A percentile compares a stretch with the other conserved stretches of the same genome.
These are phyloP conservation scores for Termitomyces bulborhizus DNA, from an alignment of 768 basidiomycete species.

Conservation along the genomic window DNA sequence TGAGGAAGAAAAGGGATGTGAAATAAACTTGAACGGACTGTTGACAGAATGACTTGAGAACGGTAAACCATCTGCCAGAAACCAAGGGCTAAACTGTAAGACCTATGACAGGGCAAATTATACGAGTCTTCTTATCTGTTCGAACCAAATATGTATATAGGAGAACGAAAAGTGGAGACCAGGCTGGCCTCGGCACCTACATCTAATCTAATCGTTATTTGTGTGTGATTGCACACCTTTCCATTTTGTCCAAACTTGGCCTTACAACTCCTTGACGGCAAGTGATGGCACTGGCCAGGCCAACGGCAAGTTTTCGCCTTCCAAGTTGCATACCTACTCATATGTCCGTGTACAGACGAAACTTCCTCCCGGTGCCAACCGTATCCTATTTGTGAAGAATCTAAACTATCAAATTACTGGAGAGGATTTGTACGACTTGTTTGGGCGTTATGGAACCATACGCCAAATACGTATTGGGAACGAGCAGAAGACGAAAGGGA, in stretches of 20 bases:
- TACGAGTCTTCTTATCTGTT: background rate
- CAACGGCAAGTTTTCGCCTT: slow-evolving; percentile 43
- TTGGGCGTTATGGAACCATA: slow-evolving; percentile 95
- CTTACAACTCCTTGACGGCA: background rate
- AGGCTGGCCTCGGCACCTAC: background rate
- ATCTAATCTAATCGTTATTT: slow-evolving; percentile 14
- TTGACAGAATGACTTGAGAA: background rate
- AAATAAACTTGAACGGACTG: background rate
- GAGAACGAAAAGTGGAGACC: background rate
- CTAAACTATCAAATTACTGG: slow-evolving; percentile 90
- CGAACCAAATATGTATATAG: background rate
- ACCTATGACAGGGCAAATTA: background rate
- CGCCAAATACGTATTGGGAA: slow-evolving; percentile 93
- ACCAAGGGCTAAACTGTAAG: background rate
- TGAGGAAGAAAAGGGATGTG: background rate
- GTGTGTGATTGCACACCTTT: slow-evolving; percentile 1
- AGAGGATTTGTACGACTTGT: slow-evolving; percentile 93
- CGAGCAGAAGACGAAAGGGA: slow-evolving; percentile 88
- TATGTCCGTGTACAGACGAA: slow-evolving; percentile 47
- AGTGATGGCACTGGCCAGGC: slow-evolving; percentile 62
- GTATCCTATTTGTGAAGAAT: slow-evolving; percentile 91
- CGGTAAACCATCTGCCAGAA: background rate
- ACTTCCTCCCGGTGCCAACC: slow-evolving; percentile 87
- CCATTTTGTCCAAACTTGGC: background rate
- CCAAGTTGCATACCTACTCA: background rate